A percentile compares a stretch with the other conserved stretches of the same genome.
Conservation (phyloP, 1,284 basidiomycete species). For the Cerrena zonata region DNA sequence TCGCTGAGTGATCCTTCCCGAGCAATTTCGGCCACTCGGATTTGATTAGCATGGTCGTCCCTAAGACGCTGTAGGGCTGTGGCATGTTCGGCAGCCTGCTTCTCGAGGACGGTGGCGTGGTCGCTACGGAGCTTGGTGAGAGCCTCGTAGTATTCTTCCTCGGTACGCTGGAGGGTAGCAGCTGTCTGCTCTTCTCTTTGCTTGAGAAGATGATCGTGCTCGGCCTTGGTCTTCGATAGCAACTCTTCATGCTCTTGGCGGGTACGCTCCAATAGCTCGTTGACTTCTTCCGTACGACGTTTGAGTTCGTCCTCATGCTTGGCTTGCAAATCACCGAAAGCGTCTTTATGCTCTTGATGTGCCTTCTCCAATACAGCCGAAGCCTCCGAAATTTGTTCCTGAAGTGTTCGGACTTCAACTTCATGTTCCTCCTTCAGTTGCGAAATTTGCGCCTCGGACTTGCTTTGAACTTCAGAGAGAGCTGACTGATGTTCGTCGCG, state of each 20-base stretch:
- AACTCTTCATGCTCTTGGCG: constrained; percentile 48
- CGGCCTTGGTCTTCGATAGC: constrained; percentile 43
- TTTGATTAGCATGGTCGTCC: constrained; percentile 63
- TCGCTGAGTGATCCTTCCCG: constrained; percentile 67
- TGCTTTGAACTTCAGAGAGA: not conserved
- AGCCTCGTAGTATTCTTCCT: constrained; percentile 75
- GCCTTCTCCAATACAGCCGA: constrained; percentile 39
- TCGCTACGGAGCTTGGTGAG: constrained; percentile 66
- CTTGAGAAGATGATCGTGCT: constrained; percentile 52
- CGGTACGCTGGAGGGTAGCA: constrained; percentile 54
- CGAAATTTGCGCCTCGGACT: not conserved
- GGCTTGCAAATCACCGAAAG: constrained; percentile 24
- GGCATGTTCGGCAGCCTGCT: constrained; percentile 53
- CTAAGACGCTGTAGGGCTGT: constrained; percentile 58
- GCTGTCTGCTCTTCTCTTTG: constrained; percentile 55
- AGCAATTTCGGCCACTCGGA: constrained; percentile 68
- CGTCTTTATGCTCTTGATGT: constrained; percentile 46
- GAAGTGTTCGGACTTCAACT: constrained; percentile 31
- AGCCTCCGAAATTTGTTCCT: constrained; percentile 39
- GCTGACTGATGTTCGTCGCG: not conserved
- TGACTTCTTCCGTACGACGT: constrained; percentile 44
- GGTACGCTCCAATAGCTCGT: constrained; percentile 39
- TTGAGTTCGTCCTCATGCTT: constrained; percentile 28
- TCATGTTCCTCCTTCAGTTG: constrained; percentile 27
- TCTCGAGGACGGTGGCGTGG: constrained; percentile 58